These are phyloP conservation scores for Rhipidocladum racemiflorum DNA, from an alignment of 176 grass and related monocot species.

Conservation along the genomic window DNA sequence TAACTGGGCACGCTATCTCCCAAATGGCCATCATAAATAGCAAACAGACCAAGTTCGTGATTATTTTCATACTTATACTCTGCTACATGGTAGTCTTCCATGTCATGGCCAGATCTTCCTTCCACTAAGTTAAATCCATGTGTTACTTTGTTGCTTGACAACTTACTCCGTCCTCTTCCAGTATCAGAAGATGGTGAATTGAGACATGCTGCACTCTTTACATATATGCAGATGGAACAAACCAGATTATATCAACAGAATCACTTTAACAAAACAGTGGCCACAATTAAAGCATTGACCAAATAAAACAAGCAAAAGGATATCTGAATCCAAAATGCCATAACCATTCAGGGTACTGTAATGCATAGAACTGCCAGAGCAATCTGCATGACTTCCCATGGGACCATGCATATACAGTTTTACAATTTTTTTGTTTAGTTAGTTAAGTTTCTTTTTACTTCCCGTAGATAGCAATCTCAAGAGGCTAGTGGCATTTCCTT, in stretches of 20 bases:
- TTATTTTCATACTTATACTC: slow-evolving; percentile 71
- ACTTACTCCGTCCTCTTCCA: slow-evolving; percentile 75
- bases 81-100: slow-evolving; percentile 94
- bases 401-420: not conserved
- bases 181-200: slow-evolving; percentile 60
- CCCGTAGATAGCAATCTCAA: not conserved
- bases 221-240: slow-evolving; percentile 24
- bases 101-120: slow-evolving; percentile 83
- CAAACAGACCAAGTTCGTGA: slow-evolving; percentile 82
- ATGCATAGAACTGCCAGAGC: not conserved
- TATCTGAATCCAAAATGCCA: not conserved
- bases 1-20: slow-evolving; percentile 77
- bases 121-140: slow-evolving; percentile 86
- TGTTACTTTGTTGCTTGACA: slow-evolving; percentile 73
- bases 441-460: not conserved
- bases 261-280: not conserved
- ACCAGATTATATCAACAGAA: not conserved
- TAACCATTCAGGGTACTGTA: not conserved
- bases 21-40: slow-evolving; percentile 92
- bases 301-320: slow-evolving; percentile 15
- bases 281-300: not conserved
- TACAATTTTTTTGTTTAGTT: not conserved
- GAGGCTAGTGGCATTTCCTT: not conserved
- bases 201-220: slow-evolving; percentile 57
- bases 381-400: not conserved